These are phyloP conservation scores for Tuber umbilicatum DNA, from an alignment of 495 filamentous ascomycete species.

Conservation along the genomic window DNA sequence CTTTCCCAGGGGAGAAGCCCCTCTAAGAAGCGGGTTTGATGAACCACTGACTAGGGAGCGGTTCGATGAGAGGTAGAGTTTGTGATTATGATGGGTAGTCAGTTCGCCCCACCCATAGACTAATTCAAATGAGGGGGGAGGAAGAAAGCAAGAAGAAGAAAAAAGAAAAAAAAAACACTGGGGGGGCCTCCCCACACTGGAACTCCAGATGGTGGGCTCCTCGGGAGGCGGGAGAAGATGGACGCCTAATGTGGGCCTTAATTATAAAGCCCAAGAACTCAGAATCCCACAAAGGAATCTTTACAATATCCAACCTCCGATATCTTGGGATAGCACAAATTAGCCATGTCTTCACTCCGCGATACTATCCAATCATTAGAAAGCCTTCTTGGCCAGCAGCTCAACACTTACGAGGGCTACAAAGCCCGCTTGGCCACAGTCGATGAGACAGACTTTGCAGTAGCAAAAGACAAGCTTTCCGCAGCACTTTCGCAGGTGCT, in stretches of 20 bases:
- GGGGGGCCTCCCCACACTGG: background rate
- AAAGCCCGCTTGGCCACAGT: background rate
- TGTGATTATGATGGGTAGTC: background rate
- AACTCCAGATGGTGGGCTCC: background rate
- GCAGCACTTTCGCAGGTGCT: background rate
- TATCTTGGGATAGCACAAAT: background rate
- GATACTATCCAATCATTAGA: background rate
- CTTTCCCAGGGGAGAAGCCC: background rate
- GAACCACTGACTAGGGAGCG: background rate
- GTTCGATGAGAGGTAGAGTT: background rate
- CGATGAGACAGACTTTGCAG: background rate
- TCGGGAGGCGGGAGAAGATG: background rate
- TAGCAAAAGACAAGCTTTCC: background rate
- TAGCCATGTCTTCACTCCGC: background rate
- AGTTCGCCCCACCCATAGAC: background rate
- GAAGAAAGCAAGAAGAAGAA: background rate
- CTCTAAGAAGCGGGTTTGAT: background rate
- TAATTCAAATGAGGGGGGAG: background rate
- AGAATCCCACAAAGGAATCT: background rate
- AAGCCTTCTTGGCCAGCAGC: background rate
- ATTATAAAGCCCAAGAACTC: background rate
- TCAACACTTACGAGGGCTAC: background rate
- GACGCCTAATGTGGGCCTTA: background rate
- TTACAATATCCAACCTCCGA: background rate
- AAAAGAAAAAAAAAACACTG: background rate